These are phyloP conservation scores for Fusarium aywerte DNA, from an alignment of 2,329 filamentous ascomycete genomes.

Conservation along the genomic window DNA sequence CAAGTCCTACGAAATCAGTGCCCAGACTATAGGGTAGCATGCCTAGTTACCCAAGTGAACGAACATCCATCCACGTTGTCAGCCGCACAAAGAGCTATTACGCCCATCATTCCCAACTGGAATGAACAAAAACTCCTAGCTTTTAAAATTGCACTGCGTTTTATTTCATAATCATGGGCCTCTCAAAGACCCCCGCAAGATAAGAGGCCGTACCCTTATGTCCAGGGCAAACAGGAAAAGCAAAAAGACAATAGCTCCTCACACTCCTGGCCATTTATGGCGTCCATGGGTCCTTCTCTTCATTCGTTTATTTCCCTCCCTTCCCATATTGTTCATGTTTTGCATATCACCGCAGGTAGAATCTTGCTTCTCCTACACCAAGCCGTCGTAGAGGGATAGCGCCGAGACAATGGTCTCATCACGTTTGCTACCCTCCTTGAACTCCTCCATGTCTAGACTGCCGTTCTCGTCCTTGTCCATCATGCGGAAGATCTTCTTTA, in stretches of 20 bases:
- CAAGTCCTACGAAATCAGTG: neutral
- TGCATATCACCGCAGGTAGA: neutral
- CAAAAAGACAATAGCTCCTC: constrained; percentile 46
- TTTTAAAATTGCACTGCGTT: constrained; percentile 21
- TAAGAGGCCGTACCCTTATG: constrained; percentile 31
- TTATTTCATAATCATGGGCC: constrained; percentile 43
- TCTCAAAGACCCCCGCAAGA: constrained; percentile 35
- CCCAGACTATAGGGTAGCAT: neutral
- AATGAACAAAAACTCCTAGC: neutral
- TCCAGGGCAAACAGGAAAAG: constrained; percentile 37
- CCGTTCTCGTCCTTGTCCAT: constrained; percentile 99
- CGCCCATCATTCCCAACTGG: neutral
- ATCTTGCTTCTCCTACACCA: constrained; percentile 69
- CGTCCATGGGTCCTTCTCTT: constrained; percentile 32
- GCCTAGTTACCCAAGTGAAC: too few species aligned
- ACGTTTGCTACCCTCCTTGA: constrained; percentile 98
- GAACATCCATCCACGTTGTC: neutral
- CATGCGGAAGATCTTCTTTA: constrained; percentile 98
- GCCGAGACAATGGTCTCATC: constrained; percentile 99
- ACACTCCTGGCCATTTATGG: constrained; percentile 42
- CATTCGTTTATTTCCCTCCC: constrained; percentile 32
- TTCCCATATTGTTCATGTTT: constrained; percentile 5
- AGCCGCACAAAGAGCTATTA: neutral
- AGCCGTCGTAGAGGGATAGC: constrained; percentile 92
- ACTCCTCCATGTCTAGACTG: constrained; percentile 95